phyloP scores from a whole-genome alignment of 1,139 yeast species.

The Arxiozyma slooffiae region DNA sequence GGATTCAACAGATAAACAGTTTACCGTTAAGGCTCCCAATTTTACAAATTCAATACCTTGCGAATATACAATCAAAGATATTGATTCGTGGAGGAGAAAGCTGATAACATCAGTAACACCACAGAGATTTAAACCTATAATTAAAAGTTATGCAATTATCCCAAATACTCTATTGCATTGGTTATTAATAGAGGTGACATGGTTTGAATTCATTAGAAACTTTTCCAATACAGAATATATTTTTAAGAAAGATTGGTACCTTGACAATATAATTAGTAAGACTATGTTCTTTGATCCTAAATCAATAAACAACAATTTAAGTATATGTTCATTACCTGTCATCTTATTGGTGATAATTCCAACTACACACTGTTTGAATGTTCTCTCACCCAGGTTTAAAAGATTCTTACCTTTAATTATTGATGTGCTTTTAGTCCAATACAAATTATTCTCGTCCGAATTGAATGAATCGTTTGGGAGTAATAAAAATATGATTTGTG shows the following conservation, averaged over 20 bases:
- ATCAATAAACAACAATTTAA: conserved; percentile 17
- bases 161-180: conserved; percentile 16
- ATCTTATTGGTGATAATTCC: conserved; percentile 4
- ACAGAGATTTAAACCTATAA: conserved; percentile 6
- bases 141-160: conserved; percentile 7
- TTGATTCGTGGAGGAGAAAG: conserved; percentile 7
- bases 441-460: conserved; percentile 15
- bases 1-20: not conserved
- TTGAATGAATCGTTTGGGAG: conserved; percentile 4
- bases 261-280: conserved; percentile 5
- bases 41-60: not conserved
- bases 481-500: conserved; percentile 5
- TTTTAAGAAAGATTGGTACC: conserved; percentile 13
- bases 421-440: conserved; percentile 16
- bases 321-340: conserved; percentile 17
- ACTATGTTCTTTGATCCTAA: conserved; percentile 3
- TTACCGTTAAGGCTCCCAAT: not conserved
- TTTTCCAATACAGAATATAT: conserved; percentile 7
- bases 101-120: conserved; percentile 7
- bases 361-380: not conserved
- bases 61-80: not conserved
- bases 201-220: conserved; percentile 21
- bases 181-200: conserved; percentile 19
- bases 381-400: not conserved
- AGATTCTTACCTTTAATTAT: conserved; percentile 12